Conservation (phyloP, 169 alveolate genomes). For the Plasmodium reichenowi region DNA sequence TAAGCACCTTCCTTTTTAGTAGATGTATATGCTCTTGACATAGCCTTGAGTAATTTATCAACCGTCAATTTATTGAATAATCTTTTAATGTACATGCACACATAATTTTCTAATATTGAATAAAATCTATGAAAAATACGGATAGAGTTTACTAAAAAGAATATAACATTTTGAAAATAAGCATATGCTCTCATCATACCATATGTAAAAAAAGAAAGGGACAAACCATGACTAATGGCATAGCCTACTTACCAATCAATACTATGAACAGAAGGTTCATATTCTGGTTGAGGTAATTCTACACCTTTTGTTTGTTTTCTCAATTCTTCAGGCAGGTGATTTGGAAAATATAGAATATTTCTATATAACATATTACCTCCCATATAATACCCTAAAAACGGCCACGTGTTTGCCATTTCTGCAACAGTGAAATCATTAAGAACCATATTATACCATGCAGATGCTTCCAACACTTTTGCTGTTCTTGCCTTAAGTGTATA, state of each 20-base stretch:
- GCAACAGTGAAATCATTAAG: background rate
- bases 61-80: conserved; percentile 9
- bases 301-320: conserved; percentile 25
- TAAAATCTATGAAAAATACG: conserved; percentile 49
- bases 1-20: conserved; percentile 26
- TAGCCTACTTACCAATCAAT: background rate
- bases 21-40: conserved; percentile 12
- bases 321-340: conserved; percentile 25
- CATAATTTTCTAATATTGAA: conserved; percentile 21
- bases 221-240: conserved; percentile 19
- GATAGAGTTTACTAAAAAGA: conserved; percentile 1
- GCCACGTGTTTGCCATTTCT: background rate
- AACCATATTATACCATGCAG: background rate
- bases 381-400: background rate
- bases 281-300: background rate
- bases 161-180: conserved; percentile 21
- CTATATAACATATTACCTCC: conserved; percentile 18
- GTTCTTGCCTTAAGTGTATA: background rate
- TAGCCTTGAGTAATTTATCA: conserved; percentile 30
- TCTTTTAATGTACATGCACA: background rate
- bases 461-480: background rate
- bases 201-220: conserved; percentile 6
- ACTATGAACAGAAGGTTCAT: conserved; percentile 17
- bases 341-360: conserved; percentile 29
- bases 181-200: conserved; percentile 17